phyloP scores from a whole-genome alignment of 805 yeast genomes.

The Groenewaldozyma salmanticensis region DNA sequence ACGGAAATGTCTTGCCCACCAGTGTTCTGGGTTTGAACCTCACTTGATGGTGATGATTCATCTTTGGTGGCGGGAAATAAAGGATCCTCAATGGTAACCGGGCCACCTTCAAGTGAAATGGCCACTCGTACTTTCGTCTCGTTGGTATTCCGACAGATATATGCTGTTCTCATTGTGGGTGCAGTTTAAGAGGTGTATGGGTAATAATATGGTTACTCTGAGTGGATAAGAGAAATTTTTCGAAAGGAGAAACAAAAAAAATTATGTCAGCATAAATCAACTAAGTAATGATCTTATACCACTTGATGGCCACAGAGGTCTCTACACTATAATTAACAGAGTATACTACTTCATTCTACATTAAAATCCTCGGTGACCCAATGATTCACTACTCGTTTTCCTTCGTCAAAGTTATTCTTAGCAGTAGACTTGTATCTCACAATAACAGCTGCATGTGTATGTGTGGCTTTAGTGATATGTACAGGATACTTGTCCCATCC shows the following conservation, averaged over 20 bases:
- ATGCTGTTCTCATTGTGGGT: conserved; percentile 33
- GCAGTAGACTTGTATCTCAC: conserved; percentile 45
- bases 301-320: too few species aligned
- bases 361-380: conserved; percentile 41
- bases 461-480: conserved; percentile 51
- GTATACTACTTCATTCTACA: not conserved
- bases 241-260: too few species aligned
- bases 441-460: conserved; percentile 77
- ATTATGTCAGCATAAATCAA: too few species aligned
- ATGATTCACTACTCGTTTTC: conserved; percentile 56
- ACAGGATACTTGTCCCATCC: conserved; percentile 67
- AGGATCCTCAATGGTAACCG: conserved; percentile 51
- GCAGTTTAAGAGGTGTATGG: too few species aligned
- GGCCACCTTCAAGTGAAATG: conserved; percentile 77
- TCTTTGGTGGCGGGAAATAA: conserved; percentile 33
- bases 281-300: too few species aligned
- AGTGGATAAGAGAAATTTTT: too few species aligned
- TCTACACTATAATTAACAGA: not conserved
- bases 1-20: conserved; percentile 65
- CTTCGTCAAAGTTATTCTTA: conserved; percentile 45
- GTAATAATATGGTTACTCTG: too few species aligned
- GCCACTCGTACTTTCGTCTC: conserved; percentile 91
- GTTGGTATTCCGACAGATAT: conserved; percentile 66
- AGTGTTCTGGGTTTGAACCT: conserved; percentile 7
- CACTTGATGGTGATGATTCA: conserved; percentile 11